These are phyloP conservation scores for Murraya paniculata DNA, from an alignment of 345 rosid species.

Conservation along the genomic window DNA sequence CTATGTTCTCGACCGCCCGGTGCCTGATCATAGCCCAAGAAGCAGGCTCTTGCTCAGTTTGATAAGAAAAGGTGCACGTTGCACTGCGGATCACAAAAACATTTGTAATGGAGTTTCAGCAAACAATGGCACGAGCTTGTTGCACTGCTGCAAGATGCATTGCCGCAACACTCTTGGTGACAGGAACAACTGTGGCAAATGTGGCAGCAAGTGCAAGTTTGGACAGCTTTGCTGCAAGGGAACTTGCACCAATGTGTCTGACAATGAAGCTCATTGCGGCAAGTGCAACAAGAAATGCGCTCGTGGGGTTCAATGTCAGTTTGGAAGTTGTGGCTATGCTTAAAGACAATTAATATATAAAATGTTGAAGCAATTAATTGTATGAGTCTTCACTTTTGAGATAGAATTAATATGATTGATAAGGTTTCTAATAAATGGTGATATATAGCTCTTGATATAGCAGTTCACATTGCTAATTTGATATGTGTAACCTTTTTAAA, in stretches of 20 bases:
- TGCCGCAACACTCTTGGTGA: slow-evolving; percentile 58
- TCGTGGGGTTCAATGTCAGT: slow-evolving; percentile 43
- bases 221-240: slow-evolving; percentile 62
- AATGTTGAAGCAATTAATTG: neutral
- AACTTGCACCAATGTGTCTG: slow-evolving; percentile 32
- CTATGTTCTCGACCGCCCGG: slow-evolving; percentile 39
- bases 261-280: slow-evolving; percentile 49
- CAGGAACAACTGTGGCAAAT: slow-evolving; percentile 55
- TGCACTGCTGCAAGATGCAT: slow-evolving; percentile 74
- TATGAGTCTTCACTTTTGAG: neutral
- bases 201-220: slow-evolving; percentile 50
- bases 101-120: slow-evolving; percentile 57
- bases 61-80: slow-evolving; percentile 48
- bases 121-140: slow-evolving; percentile 54
- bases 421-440: neutral
- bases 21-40: slow-evolving; percentile 15
- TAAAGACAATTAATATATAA: slow-evolving; percentile 12
- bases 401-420: neutral
- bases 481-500: neutral
- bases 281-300: slow-evolving; percentile 50
- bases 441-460: too few species aligned
- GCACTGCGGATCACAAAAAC: slow-evolving; percentile 25
- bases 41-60: slow-evolving; percentile 31
- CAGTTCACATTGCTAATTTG: neutral
- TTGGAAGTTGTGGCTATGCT: slow-evolving; percentile 68